A percentile compares a stretch with the other conserved stretches of the same genome.
phyloP scores from a whole-genome alignment of 176 grass and related monocot genomes.

The Ensete glaucum region DNA sequence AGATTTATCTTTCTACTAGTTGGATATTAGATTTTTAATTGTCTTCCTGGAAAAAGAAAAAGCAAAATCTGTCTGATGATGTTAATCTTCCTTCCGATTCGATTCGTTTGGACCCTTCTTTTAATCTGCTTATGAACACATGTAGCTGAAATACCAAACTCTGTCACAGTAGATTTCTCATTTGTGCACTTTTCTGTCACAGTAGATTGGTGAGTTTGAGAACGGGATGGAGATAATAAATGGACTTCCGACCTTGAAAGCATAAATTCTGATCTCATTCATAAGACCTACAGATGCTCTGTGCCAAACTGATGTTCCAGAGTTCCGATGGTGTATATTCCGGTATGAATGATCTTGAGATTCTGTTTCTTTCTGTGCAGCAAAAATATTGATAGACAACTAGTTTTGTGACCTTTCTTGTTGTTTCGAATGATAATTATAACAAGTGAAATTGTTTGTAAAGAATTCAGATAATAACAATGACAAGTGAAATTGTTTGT shows the following conservation, averaged over 20 bases:
- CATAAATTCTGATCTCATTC: slow-evolving; percentile 36
- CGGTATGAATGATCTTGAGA: too few species aligned
- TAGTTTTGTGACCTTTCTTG: too few species aligned
- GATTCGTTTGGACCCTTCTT: background rate
- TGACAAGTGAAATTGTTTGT: too few species aligned
- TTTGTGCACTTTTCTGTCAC: background rate
- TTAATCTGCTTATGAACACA: background rate
- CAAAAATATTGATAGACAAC: too few species aligned
- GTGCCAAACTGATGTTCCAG: too few species aligned
- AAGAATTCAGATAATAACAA: too few species aligned
- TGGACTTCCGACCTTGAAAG: slow-evolving; percentile 74
- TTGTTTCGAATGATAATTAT: too few species aligned
- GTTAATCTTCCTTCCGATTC: background rate
- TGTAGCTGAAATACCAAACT: background rate
- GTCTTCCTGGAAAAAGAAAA: background rate
- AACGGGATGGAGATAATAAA: slow-evolving; percentile 84
- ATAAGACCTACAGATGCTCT: too few species aligned
- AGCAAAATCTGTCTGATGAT: background rate
- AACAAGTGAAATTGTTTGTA: too few species aligned
- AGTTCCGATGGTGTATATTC: too few species aligned
- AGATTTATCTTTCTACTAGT: background rate
- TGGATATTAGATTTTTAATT: background rate
- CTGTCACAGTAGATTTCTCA: background rate
- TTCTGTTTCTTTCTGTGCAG: too few species aligned
- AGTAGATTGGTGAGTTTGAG: slow-evolving; percentile 71